Base-by-base conservation (phyloP, 768 basidiomycete species). In the Auriculariales sp. region DNA sequence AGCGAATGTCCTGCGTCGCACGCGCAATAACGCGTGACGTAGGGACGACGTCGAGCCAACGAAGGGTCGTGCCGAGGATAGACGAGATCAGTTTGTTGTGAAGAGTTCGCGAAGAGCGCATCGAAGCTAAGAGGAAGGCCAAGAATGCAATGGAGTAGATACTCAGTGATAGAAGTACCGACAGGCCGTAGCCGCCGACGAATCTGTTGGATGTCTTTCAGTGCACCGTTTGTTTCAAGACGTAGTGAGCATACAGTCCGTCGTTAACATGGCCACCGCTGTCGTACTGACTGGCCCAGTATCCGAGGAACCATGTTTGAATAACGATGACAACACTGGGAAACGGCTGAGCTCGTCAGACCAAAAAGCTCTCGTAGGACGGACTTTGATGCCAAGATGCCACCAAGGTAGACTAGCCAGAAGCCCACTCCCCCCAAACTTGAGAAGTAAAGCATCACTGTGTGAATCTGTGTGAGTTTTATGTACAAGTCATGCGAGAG, bases 1-100 rank as follows among this genome's bases (percentile, higher is more conserved):
- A 58, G 44, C 55, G 65, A 17, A 83, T 79, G 57, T 84, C 82
- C 48, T 80, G 75, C 1, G 81, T 83, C 59, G 75, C 77, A 46
- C 81, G 71, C 27, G 78, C 66, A 36, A 83, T 75, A 46, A 86
- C 73, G 3, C 82, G 73, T 15, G 73, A 72, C 0, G 67, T 67
- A 1, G 74, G 74, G 1, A 71, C 72, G 4, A 59, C 67, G 52
- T 77, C 74, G 10, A 76, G 62, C 69, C 71, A 75, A 52, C 39
- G 39, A 28, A 58, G 42, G 3, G 57, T 51, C 0, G 55, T 46
- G 3, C 49, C 49, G 4, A 53, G 30, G 17, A 53, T 47, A 3
- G 52, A 46, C 1, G 19, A 11, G 19, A 46, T 35, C 3, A 53
- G 52, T 3, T 27, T 36, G 22, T 46, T 39, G 36, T 53, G 52